These are phyloP conservation scores for Penicillium sp. DNA, from an alignment of 2,329 filamentous ascomycete species.

Conservation along the genomic window DNA sequence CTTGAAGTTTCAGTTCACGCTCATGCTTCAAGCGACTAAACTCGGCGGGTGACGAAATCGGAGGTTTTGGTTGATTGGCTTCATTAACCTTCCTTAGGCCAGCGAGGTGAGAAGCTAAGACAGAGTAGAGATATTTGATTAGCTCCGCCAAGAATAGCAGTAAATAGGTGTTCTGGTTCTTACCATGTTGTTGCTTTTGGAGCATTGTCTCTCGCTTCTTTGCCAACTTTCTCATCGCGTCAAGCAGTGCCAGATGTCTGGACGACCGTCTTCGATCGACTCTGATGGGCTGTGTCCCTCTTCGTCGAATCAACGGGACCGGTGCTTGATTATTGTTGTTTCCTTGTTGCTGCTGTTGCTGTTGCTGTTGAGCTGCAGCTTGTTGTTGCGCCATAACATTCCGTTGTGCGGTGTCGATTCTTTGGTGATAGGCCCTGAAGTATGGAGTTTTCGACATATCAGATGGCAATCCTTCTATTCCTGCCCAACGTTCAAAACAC, in stretches of 20 bases:
- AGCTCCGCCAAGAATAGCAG: constrained; percentile 4
- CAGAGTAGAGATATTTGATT: constrained; percentile 6
- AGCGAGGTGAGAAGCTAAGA: constrained; percentile 67
- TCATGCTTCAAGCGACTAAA: constrained; percentile 91
- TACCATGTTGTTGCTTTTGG: constrained; percentile 85
- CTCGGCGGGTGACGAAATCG: constrained; percentile 79
- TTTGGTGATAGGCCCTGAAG: constrained; percentile 75
- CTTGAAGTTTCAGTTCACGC: constrained; percentile 71
- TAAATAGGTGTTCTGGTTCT: constrained; percentile 20
- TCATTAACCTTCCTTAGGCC: constrained; percentile 84
- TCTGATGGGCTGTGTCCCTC: constrained; percentile 75
- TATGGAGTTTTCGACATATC: constrained; percentile 97
- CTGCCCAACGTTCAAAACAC: constrained; percentile 96
- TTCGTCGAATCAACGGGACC: constrained; percentile 65
- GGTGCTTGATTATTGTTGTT: constrained; percentile 54
- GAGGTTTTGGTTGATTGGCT: constrained; percentile 61
- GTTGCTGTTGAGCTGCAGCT: constrained; percentile 54
- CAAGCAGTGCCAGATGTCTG: constrained; percentile 85
- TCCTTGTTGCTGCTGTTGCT: constrained; percentile 40
- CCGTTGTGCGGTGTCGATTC: constrained; percentile 67
- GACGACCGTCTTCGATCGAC: constrained; percentile 87
- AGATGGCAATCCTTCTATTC: constrained; percentile 83
- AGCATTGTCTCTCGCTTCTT: constrained; percentile 87
- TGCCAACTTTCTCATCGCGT: constrained; percentile 92
- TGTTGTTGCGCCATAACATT: constrained; percentile 63